phyloP scores from a whole-genome alignment of 75 land plant genomes.

The Chamaecyparis obtusa region DNA sequence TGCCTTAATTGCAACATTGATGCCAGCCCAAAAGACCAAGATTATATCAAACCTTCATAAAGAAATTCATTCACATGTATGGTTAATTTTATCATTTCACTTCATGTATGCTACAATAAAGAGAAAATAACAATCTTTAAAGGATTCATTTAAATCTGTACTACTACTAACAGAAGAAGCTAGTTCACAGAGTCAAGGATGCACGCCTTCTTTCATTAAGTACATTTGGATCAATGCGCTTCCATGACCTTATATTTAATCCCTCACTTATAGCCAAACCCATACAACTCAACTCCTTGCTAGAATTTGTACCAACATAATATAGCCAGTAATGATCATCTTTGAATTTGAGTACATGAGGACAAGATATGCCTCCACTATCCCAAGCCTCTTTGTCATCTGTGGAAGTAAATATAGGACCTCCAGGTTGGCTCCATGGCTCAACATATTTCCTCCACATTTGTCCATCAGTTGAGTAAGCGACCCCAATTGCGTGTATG shows the following conservation, averaged over 20 bases:
- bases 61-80: background rate
- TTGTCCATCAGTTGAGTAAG: constrained; percentile 23
- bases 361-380: constrained; percentile 28
- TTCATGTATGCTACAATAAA: background rate
- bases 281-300: constrained; percentile 18
- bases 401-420: constrained; percentile 21
- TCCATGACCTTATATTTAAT: constrained; percentile 19
- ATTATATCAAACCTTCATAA: background rate
- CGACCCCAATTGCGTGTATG: constrained; percentile 29
- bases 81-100: background rate
- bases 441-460: constrained; percentile 23
- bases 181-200: background rate
- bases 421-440: constrained; percentile 14
- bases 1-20: background rate
- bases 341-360: constrained; percentile 22
- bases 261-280: constrained; percentile 31
- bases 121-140: background rate
- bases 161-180: background rate
- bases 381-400: constrained; percentile 29
- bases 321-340: constrained; percentile 22
- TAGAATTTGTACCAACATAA: constrained; percentile 24
- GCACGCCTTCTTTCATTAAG: background rate
- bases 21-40: background rate
- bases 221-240: background rate
- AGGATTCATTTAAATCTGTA: background rate